Base-by-base conservation (phyloP, 768 basidiomycete genomes). In the Cubamyces lactineus region DNA sequence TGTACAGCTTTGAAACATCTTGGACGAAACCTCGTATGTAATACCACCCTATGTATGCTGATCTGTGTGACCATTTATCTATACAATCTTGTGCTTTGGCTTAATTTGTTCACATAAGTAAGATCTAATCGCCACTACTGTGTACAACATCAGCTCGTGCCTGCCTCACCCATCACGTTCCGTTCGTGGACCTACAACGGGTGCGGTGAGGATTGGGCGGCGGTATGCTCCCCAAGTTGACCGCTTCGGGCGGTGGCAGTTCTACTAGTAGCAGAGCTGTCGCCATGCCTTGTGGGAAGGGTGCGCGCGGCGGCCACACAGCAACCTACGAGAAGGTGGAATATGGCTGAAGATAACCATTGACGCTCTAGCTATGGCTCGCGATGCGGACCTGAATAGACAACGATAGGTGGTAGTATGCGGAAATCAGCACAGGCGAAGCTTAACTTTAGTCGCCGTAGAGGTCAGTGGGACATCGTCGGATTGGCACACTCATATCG, bases 161-260 rank as follows among this genome's bases (percentile, higher is more conserved):
- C 48, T 3, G 48, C 58, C 63, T 48, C 63, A 46, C 63, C 58
- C 54, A 64, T 64, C 63, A 57, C 41, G 24, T 49, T 15, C 58
- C 24, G 23, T 26, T 43, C n/a, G 58, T 64, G 58, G 63, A 64
- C 63, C 63, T 64, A 64, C 63, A 64, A 64, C 30, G 40, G 43
- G 53, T 54, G 53, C 52, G 40, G 58, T 38, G 45, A 49, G 23
- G 42, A 57, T 62, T 62, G 50, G 48, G 50, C 12, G 54, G 21
- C 54, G 28, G 28, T 23, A 40, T 21, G 43, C 51, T 23, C 26
- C 21, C 16, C 50, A 21, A 38, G 30, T 41, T 42, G 26, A 39
- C 48, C 40, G 23, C 26, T 40, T 38, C 30, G 19, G 43, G 34
- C 41, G 21, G 43, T 13, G 15, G 24, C 53, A 40, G 48, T 26